Conservation (phyloP, 2,329 filamentous ascomycete genomes). For the Paraphaeosphaeria sporulosa region DNA sequence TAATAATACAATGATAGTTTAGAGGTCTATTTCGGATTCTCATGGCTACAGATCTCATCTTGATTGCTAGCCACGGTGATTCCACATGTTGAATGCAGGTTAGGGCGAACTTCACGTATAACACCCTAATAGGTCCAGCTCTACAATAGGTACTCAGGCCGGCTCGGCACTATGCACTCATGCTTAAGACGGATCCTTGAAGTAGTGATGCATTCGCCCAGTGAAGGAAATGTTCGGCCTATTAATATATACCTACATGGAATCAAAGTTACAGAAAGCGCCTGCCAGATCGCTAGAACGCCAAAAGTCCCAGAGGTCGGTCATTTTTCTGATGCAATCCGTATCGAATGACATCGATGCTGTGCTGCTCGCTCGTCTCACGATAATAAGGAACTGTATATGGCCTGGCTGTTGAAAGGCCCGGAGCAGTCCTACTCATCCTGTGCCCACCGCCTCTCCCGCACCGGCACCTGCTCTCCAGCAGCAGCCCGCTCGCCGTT, state of each 20-base stretch:
- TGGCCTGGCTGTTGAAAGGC: neutral
- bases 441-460: slow-evolving; percentile 83
- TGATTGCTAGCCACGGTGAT: no score
- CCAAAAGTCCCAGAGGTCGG: neutral
- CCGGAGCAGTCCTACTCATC: slow-evolving; percentile 45
- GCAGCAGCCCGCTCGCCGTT: slow-evolving; percentile 66
- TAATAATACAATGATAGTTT: no score
- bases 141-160: no score
- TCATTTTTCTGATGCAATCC: neutral
- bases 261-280: neutral
- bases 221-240: neutral
- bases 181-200: no score
- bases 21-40: no score
- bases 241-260: slow-evolving; percentile 4
- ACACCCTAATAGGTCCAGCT: no score
- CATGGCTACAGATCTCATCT: no score
- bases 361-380: neutral
- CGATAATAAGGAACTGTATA: slow-evolving; percentile 4
- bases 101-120: no score
- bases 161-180: no score
- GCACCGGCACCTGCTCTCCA: slow-evolving; percentile 70
- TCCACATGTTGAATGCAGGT: no score
- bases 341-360: neutral
- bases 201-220: neutral
- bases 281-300: slow-evolving; percentile 2